Evolutionary conservation across 2,329 filamentous ascomycete genomes (phyloP), one percentile per base, ranked within the genome.

Genomic region (Xylariomycetidae sp.): DNA sequence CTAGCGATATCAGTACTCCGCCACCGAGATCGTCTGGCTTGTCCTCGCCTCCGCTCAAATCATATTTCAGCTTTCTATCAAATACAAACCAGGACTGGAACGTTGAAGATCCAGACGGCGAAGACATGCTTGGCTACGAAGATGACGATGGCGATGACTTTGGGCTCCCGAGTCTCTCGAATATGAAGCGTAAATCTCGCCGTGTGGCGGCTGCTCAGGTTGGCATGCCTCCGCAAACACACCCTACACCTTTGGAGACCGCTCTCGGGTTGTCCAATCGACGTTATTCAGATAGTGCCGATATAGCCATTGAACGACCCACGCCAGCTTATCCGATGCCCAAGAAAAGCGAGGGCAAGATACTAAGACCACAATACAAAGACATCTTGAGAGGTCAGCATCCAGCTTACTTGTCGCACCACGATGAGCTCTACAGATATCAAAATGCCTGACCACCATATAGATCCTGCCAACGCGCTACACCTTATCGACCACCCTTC

Each of bases 61-160:
- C 75, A 27, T 96, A 94, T 58, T 82, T 82, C 46, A 85, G 77
- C 58, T 88, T 92, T 51, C 70, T 94, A 34, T 87, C 84, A 25
- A 82, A 85, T 44, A 86, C 85, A 20, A 84, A 88, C 48, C 80
- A 88, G 53, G 84, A 88, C 57, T 95, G 88, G 87, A 80, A 80
- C 41, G 71, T 79, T 13, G 80, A 85, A 42, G 55, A 57, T 22
- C 51, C 50, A 14, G 80, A 85, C 35, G 72, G 74, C 11, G 85
- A 85, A 36, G 85, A 88, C 44, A 81, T 88, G 49, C 77, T 86
- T 56, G 79, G 78, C 9, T 87, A 92, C 50, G 85, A 86, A 38
- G 87, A 94, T 48, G 85, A 88, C 36, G 85, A 92, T 48, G 89
- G 94, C 42, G 90, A 97, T 59, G 90, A 97, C 57, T 97, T 97